Evolutionary conservation across 2,329 filamentous ascomycete genomes (phyloP), one percentile per base, ranked within the genome.

Genomic region (Parafenestella ontariensis): DNA sequence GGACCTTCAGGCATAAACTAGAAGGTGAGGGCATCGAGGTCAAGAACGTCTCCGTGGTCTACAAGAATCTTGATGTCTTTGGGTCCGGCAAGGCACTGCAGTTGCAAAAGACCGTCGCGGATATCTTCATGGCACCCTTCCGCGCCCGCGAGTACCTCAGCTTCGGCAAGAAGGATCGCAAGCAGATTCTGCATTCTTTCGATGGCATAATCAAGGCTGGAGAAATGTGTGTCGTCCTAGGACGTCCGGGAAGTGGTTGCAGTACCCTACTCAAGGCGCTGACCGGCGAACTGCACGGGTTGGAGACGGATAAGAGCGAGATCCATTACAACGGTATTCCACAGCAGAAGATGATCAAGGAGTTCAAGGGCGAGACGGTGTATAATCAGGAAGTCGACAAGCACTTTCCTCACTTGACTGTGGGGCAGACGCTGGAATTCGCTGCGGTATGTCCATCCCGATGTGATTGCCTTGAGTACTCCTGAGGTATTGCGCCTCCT

Each of bases 41-140:
- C 56, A 82, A 78, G 60, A 77, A 78, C 6, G 83, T 87, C 0
- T 87, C 87, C 3, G 79, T 91, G 6, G 82, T 83, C 0, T 90
- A 86, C 76, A 85, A 85, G 55, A 81, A 89, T 46, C 80, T 91
- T 29, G 84, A 83, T 51, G 86, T 92, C 0, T 87, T 81, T 5
- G 89, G 89, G 0, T 87, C 86, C 0, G 89, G 88, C 0, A 81
- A 83, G 2, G 87, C 87, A 0, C 70, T 92, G 21, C 87, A 90
- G 59, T 77, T 91, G 1, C 89, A 92, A 67, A 79, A 86, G 50
- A 91, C 85, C 2, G 86, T 92, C 3, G 81, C 78, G 2, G 86
- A 86, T 1, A 74, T 85, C 7, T 69, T 90, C 20, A 71, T 83
- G 55, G 78, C 83, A 0, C 89, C 87, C 0, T 74, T 90, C 20